Conservation (phyloP, 805 yeast species). For the Tetrapisispora iriomotensis region DNA sequence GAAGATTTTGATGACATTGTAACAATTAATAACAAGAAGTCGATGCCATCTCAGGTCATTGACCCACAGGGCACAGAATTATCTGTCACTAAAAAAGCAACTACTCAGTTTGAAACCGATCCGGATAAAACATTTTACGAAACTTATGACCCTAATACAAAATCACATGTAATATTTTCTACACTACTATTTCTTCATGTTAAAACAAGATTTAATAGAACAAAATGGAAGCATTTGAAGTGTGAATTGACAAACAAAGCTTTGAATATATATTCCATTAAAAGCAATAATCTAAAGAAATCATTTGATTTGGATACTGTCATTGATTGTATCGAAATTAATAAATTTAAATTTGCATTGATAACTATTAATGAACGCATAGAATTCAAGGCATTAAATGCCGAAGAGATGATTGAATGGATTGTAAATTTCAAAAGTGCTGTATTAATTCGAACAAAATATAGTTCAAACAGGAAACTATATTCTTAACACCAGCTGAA, state of each 20-base stretch:
- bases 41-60: too few relatives aligned
- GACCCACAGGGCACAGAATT: too few relatives aligned
- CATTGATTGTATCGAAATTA: slow-evolving; percentile 15
- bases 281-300: slow-evolving; percentile 10
- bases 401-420: slow-evolving; percentile 18
- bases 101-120: slow-evolving; percentile 1
- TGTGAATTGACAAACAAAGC: slow-evolving; percentile 11
- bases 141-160: slow-evolving; percentile 11
- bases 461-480: not conserved
- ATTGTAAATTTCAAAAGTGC: slow-evolving; percentile 17
- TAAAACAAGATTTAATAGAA: slow-evolving; percentile 12
- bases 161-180: slow-evolving; percentile 9
- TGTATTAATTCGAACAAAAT: slow-evolving; percentile 11
- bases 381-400: slow-evolving; percentile 13
- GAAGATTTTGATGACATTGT: slow-evolving; percentile 3
- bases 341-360: slow-evolving; percentile 12
- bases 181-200: slow-evolving; percentile 12
- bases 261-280: slow-evolving; percentile 11
- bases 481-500: not conserved
- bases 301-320: slow-evolving; percentile 9
- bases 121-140: slow-evolving; percentile 9
- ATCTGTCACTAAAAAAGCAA: not conserved
- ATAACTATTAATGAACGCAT: slow-evolving; percentile 13
- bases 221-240: slow-evolving; percentile 14
- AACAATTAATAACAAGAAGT: not conserved